Evolutionary conservation across 2,329 filamentous ascomycete species (phyloP).

Genomic region (Penicillium crustosum): DNA sequence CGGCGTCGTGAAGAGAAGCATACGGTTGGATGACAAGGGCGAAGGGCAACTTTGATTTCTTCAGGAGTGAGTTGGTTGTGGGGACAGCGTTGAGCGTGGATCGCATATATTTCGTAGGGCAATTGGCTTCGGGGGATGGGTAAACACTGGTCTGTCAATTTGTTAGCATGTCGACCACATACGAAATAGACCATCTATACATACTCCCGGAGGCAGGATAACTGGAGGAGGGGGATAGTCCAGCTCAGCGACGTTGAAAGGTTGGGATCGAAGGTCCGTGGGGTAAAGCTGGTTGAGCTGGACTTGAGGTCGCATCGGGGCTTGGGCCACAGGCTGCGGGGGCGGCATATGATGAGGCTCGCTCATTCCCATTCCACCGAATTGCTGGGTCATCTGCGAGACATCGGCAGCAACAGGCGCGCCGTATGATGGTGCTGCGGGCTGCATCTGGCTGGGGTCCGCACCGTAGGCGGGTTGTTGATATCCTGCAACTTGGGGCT

Average conservation of each 20-base stretch:
- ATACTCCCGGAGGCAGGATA: constrained; percentile 85
- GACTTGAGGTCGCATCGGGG: constrained; percentile 38
- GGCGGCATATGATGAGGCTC: constrained; percentile 54
- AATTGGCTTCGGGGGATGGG: constrained; percentile 86
- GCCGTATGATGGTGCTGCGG: constrained; percentile 67
- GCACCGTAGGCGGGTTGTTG: constrained; percentile 47
- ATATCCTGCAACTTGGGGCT: constrained; percentile 50
- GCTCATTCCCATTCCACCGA: constrained; percentile 73
- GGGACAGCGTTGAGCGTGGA: constrained; percentile 94
- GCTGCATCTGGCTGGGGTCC: constrained; percentile 52
- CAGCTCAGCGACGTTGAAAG: constrained; percentile 90
- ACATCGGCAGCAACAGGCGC: constrained; percentile 58
- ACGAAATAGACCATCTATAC: constrained; percentile 38
- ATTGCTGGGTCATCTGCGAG: constrained; percentile 74
- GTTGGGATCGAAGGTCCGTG: constrained; percentile 86
- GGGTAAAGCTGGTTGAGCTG: constrained; percentile 85
- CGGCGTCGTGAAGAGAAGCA: constrained; percentile 84
- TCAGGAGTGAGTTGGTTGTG: constrained; percentile 86
- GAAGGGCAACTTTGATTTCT: constrained; percentile 95
- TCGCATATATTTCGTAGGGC: constrained; percentile 87
- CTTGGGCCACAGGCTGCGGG: constrained; percentile 45
- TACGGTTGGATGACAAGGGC: constrained; percentile 96
- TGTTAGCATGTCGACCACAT: constrained; percentile 41
- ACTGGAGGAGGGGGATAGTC: constrained; percentile 90
- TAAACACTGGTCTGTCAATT: constrained; percentile 74